Evolutionary conservation across 257 asterid species (phyloP).

Genomic region (Solanum arcanum): DNA sequence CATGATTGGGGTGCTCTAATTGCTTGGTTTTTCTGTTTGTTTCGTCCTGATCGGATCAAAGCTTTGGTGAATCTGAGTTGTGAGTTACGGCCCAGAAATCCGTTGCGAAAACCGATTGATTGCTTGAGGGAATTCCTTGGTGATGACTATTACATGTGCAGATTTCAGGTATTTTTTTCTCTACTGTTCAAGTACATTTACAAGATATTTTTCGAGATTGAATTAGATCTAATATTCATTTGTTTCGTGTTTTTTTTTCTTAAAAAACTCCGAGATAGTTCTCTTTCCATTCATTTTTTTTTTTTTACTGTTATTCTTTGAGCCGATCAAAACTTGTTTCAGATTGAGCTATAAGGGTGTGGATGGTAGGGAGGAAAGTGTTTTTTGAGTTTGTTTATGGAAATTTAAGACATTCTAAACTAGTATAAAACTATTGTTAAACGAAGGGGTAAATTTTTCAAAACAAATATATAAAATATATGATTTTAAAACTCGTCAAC

Average conservation of each 20-base stretch:
- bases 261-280: neutral
- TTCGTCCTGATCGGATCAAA: constrained; percentile 57
- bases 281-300: neutral
- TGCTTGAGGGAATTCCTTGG: constrained; percentile 50
- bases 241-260: accelerated
- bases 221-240: neutral
- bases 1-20: constrained; percentile 87
- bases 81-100: constrained; percentile 50
- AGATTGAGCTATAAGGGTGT: no score
- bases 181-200: no score
- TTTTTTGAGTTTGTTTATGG: no score
- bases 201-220: accelerated
- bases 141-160: constrained; percentile 69
- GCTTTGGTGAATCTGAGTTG: constrained; percentile 68
- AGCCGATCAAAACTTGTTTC: no score
- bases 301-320: neutral
- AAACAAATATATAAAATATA: no score
- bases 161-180: constrained; percentile 48
- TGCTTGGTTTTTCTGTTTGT: constrained; percentile 62
- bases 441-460: accelerated
- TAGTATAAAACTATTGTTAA: no score
- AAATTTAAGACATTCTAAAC: no score
- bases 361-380: no score
- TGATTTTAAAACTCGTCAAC: no score
- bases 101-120: constrained; percentile 44